Evolutionary conservation across 2,329 filamentous ascomycete genomes (phyloP).

Genomic region (Chrysoporthe cubensis): DNA sequence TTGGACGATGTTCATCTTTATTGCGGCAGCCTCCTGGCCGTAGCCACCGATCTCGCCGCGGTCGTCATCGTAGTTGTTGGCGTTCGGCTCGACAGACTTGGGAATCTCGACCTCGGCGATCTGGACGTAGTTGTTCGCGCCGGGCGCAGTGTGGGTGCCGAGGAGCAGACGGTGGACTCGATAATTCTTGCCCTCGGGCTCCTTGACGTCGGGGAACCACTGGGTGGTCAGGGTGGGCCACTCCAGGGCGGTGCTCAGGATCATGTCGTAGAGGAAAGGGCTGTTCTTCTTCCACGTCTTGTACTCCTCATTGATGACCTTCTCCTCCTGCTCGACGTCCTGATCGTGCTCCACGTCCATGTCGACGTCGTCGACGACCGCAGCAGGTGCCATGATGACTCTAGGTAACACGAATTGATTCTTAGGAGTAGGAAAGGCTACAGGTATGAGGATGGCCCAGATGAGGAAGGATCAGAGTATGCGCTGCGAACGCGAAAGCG

Average conservation of each 20-base stretch:
- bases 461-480: neutral
- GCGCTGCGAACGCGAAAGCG: neutral
- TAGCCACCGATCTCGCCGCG: slow-evolving; percentile 93
- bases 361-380: slow-evolving; percentile 55
- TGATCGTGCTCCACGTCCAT: slow-evolving; percentile 65
- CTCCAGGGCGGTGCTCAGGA: slow-evolving; percentile 89
- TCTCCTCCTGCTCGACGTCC: slow-evolving; percentile 70
- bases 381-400: slow-evolving; percentile 50
- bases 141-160: slow-evolving; percentile 90
- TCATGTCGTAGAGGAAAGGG: slow-evolving; percentile 97
- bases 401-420: neutral
- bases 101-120: slow-evolving; percentile 94
- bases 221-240: slow-evolving; percentile 98
- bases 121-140: slow-evolving; percentile 87
- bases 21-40: slow-evolving; percentile 73
- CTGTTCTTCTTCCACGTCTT: slow-evolving; percentile 99
- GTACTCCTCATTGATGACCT: slow-evolving; percentile 98
- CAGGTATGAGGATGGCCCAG: neutral
- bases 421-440: neutral
- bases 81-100: slow-evolving; percentile 73
- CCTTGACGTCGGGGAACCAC: slow-evolving; percentile 96
- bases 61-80: slow-evolving; percentile 87
- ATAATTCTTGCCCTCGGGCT: slow-evolving; percentile 84
- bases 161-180: slow-evolving; percentile 87
- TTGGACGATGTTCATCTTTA: slow-evolving; percentile 91